Evolutionary conservation across 768 basidiomycete species (phyloP).

Genomic region (Leccinum obscurum): DNA sequence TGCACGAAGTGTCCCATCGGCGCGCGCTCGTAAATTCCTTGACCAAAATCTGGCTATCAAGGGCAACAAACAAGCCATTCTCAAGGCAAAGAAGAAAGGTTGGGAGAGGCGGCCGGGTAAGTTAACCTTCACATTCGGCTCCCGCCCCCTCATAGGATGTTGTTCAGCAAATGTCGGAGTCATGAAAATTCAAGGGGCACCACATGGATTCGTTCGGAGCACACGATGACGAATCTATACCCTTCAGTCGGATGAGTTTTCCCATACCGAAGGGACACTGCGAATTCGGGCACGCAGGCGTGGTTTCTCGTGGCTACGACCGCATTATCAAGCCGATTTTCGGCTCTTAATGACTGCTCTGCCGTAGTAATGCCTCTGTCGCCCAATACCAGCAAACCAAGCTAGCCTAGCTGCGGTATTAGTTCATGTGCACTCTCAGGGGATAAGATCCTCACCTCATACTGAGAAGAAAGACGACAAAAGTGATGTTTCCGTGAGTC

Average conservation of each 20-base stretch:
- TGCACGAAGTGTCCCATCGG: constrained; percentile 47
- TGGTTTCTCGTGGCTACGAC: neutral
- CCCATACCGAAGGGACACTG: neutral
- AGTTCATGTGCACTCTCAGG: constrained; percentile 3
- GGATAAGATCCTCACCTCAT: constrained; percentile 45
- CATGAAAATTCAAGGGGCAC: constrained; percentile 53
- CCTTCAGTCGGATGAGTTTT: neutral
- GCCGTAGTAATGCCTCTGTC: constrained; percentile 45
- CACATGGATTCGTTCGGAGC: constrained; percentile 43
- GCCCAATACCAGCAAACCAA: constrained; percentile 56
- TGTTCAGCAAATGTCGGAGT: constrained; percentile 54
- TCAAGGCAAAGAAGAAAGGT: constrained; percentile 40
- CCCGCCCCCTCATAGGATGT: neutral
- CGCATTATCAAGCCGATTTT: constrained; percentile 15
- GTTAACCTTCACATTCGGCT: constrained; percentile 15
- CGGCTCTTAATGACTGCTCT: constrained; percentile 10
- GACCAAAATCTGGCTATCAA: constrained; percentile 51
- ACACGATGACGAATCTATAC: constrained; percentile 5
- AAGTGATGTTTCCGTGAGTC: constrained; percentile 77
- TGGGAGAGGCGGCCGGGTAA: constrained; percentile 65
- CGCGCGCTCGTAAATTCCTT: constrained; percentile 52
- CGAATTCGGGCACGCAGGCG: neutral
- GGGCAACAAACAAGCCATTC: constrained; percentile 27
- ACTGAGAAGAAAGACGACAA: constrained; percentile 53
- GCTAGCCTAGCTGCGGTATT: constrained; percentile 39